Percentiles rank a stretch among this genome's conserved stretches.
These are phyloP conservation scores for Fusarium coffeatum DNA, from an alignment of 2,329 filamentous ascomycete species.

Conservation along the genomic window DNA sequence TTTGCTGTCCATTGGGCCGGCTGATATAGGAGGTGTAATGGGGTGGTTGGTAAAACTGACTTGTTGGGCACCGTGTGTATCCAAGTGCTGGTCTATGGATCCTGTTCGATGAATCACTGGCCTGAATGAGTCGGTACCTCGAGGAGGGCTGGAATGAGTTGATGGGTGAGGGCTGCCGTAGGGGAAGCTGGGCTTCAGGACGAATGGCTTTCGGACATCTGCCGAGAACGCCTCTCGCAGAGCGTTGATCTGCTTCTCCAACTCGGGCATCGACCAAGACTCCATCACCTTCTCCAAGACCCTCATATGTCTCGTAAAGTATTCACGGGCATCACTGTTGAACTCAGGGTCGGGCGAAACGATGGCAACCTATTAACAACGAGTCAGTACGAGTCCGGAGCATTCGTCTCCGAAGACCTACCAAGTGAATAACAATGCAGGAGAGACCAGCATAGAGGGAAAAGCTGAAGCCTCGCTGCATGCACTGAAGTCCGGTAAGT, in stretches of 20 bases:
- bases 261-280: conserved; percentile 88
- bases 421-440: conserved; percentile 92
- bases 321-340: conserved; percentile 85
- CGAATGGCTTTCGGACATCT: conserved; percentile 85
- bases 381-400: conserved; percentile 6
- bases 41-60: conserved; percentile 77
- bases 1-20: conserved; percentile 78
- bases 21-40: conserved; percentile 83
- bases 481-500: conserved; percentile 83
- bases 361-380: conserved; percentile 76
- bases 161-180: conserved; percentile 81
- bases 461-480: conserved; percentile 95
- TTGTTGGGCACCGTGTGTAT: conserved; percentile 65
- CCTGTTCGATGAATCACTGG: conserved; percentile 58
- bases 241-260: conserved; percentile 89
- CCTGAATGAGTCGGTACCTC: conserved; percentile 63
- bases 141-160: conserved; percentile 71
- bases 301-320: conserved; percentile 93
- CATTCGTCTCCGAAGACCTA: conserved; percentile 58
- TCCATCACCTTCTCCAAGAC: conserved; percentile 87
- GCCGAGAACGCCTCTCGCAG: conserved; percentile 92
- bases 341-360: conserved; percentile 93
- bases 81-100: conserved; percentile 67
- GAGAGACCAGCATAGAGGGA: conserved; percentile 93
- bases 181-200: conserved; percentile 87